Evolutionary conservation across 495 filamentous ascomycete species (phyloP).

Genomic region (Terfezia boudieri): DNA sequence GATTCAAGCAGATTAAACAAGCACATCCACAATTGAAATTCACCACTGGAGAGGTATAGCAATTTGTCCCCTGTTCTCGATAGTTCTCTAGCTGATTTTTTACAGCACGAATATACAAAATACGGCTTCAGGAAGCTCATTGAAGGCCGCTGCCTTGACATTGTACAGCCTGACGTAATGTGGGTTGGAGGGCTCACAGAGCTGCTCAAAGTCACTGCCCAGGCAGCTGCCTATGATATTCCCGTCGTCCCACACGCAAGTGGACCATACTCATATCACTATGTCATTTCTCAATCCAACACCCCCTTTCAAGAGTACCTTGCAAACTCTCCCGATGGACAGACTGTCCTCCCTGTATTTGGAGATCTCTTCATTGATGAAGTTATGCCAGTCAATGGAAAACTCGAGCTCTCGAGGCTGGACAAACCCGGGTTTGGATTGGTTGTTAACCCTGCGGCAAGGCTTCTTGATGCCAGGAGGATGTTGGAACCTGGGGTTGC

Average conservation of each 20-base stretch:
- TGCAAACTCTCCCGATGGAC: constrained; percentile 74
- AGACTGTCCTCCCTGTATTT: constrained; percentile 72
- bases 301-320: constrained; percentile 88
- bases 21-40: constrained; percentile 81
- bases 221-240: constrained; percentile 79
- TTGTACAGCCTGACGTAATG: constrained; percentile 90
- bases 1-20: constrained; percentile 66
- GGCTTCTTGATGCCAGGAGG: constrained; percentile 47
- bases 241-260: constrained; percentile 86
- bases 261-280: constrained; percentile 86
- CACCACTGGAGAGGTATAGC: constrained; percentile 51
- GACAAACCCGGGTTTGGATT: constrained; percentile 85
- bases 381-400: constrained; percentile 65
- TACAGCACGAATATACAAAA: constrained; percentile 60
- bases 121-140: constrained; percentile 89
- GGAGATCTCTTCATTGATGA: constrained; percentile 79
- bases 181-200: constrained; percentile 88
- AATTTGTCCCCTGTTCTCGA: neutral
- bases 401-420: constrained; percentile 49
- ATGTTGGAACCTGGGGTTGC: constrained; percentile 26
- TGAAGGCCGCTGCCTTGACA: constrained; percentile 75
- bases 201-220: constrained; percentile 65
- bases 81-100: neutral
- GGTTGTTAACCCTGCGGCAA: constrained; percentile 59
- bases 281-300: constrained; percentile 74